Base-by-base conservation (phyloP, 139 green algal genomes). In the Chlamydomonas applanata region DNA sequence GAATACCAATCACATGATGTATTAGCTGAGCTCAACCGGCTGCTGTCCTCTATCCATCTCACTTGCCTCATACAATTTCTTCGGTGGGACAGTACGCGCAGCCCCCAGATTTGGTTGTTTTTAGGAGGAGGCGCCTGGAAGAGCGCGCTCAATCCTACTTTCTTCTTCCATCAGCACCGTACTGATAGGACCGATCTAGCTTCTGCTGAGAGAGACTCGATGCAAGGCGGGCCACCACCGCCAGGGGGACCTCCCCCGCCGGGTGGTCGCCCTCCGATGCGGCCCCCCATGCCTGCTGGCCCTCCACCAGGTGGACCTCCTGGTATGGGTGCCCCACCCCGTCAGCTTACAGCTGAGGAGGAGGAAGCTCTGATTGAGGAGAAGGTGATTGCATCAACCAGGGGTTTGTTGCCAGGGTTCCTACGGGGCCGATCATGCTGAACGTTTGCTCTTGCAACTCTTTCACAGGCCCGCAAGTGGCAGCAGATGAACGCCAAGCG, bases 391-490 rank as follows among this genome's bases (percentile, higher is more conserved):
- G 40, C 40, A 49, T 49, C 40, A 49, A 49, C 40, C 40, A 49
- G 40, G 40, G 7, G 7, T 49, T 49, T 49, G 40, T 49, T 14
- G 20, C 4, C 27, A 67, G 52, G 9, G 56, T 20, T 11, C n/a
- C 34, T 35, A n/a, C 24, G 13, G 22, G 16, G 4, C 2, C 35
- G 52, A 25, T 7, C 14, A 22, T n/a, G 2, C 35, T 29, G 25
- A 13, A 5, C 27, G 3, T n/a, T 2, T 36, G 53, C 36, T 11
- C 22, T 2, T 52, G 2, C 53, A 36, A 16, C 5, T 62, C 24
- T 53, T 40, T 29, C 20, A n/a, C 75, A 99, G 95, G 92, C 95
- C 2, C 88, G 91, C 27, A 99, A 98, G 71, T 99, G 96, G 96
- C 84, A 91, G 78, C 85, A 96, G 80, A 74, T 98, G 9, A 96